Base-by-base conservation (phyloP, 2,329 filamentous ascomycete genomes). In the Fusarium cyanostomum region DNA sequence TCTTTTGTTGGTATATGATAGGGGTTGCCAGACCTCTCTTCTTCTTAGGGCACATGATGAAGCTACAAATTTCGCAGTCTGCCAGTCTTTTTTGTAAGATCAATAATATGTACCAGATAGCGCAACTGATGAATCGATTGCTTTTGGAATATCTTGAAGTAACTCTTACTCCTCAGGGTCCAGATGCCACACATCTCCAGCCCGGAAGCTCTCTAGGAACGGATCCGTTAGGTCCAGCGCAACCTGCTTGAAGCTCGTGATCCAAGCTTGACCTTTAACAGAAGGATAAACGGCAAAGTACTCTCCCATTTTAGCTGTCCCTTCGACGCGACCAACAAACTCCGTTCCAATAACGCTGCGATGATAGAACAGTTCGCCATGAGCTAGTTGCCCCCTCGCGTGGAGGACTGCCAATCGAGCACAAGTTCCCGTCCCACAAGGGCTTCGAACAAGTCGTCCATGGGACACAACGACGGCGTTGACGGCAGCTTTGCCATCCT, bases 161-260 rank as follows among this genome's bases (percentile, higher is more conserved):
- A 1, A 3, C 1, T 5, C 1, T 10, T 43, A 49, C 34, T 49
- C 49, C 18, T 59, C 58, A 0, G 43, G n/a, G 2, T 50, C 43
- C 21, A 61, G 2, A 8, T 65, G 52, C 62, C 56, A 65, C 12
- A 41, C 39, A 35, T 64, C 62, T 5, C 62, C 62, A 4, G 61
- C 62, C 1, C 62, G 57, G 5, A 64, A 62, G 0, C 62, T 56
- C 15, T 58, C 37, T 4, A 52, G 62, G 2, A 66, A 66, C 4
- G 62, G 56, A 11, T 64, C 60, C 4, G 55, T 62, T 5, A 50
- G n/a, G 7, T 66, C 52, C 34, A 66, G 5, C 1, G 62, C 52
- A 4, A 66, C 57, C 24, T 66, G 60, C 16, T 66, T 64, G 1
- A 58, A 62, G 24, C 62, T 62, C 18, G 60, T 66, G 28, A 66